Evolutionary conservation across 1,284 basidiomycete genomes (phyloP).

Genomic region (Salmacisia buchloeana): DNA sequence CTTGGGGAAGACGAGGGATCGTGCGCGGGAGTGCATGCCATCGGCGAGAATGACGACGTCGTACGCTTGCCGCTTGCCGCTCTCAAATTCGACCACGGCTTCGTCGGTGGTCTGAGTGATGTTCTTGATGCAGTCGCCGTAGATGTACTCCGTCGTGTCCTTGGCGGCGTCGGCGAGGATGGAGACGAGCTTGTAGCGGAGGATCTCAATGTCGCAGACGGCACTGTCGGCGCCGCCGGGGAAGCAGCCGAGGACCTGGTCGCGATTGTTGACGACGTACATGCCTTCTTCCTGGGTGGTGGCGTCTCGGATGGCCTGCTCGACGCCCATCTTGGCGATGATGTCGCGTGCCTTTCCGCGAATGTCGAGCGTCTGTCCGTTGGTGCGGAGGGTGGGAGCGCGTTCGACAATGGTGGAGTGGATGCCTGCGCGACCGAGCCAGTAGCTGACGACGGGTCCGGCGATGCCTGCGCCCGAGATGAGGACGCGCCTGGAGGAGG

Average conservation of each 20-base stretch:
- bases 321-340: slow-evolving; percentile 45
- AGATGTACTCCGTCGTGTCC: slow-evolving; percentile 20
- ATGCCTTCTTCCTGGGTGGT: slow-evolving; percentile 48
- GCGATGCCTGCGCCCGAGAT: slow-evolving; percentile 51
- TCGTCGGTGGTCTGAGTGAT: slow-evolving; percentile 18
- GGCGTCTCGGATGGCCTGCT: slow-evolving; percentile 21
- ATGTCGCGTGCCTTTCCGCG: slow-evolving; percentile 36
- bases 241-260: slow-evolving; percentile 28
- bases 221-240: slow-evolving; percentile 18
- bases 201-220: slow-evolving; percentile 28
- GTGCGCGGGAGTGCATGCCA: slow-evolving; percentile 26
- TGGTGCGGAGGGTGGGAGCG: slow-evolving; percentile 25
- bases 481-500: too few species aligned
- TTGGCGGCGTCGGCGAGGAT: slow-evolving; percentile 21
- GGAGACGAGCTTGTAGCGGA: slow-evolving; percentile 26
- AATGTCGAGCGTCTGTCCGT: slow-evolving; percentile 51
- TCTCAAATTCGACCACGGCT: slow-evolving; percentile 18
- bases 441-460: slow-evolving; percentile 47
- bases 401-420: slow-evolving; percentile 50
- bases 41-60: slow-evolving; percentile 31
- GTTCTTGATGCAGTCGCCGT: slow-evolving; percentile 16
- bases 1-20: slow-evolving; percentile 21
- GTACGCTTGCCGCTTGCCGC: slow-evolving; percentile 16
- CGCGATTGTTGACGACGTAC: slow-evolving; percentile 29
- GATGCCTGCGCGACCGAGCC: slow-evolving; percentile 34